Evolutionary conservation across 257 asterid species (phyloP).

Genomic region (Henckelia pumila): DNA sequence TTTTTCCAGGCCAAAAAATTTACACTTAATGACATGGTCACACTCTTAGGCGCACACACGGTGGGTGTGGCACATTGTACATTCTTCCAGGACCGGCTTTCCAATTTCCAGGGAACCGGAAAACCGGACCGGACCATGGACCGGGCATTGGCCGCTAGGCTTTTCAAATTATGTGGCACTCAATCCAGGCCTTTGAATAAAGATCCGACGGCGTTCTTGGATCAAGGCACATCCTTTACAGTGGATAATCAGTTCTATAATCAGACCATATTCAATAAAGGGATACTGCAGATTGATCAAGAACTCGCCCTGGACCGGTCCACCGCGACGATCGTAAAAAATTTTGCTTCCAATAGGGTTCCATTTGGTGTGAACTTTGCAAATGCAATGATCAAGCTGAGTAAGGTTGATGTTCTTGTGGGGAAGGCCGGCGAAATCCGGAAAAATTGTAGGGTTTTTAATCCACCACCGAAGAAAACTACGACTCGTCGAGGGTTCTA

Average conservation of each 20-base stretch:
- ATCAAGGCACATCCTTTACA: constrained; percentile 57
- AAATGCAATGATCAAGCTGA: constrained; percentile 45
- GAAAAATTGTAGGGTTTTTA: constrained; percentile 48
- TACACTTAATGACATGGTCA: constrained; percentile 57
- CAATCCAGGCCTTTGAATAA: constrained; percentile 29
- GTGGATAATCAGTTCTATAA: constrained; percentile 62
- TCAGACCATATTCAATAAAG: constrained; percentile 46
- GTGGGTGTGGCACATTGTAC: constrained; percentile 72
- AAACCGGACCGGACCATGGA: constrained; percentile 61
- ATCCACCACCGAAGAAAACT: constrained; percentile 28
- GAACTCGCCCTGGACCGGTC: constrained; percentile 44
- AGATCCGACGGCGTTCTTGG: constrained; percentile 55
- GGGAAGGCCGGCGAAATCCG: constrained; percentile 48
- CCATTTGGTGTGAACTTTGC: constrained; percentile 39
- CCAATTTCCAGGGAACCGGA: constrained; percentile 49
- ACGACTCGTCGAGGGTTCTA: not conserved
- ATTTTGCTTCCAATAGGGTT: constrained; percentile 28
- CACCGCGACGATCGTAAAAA: constrained; percentile 32
- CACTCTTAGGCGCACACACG: constrained; percentile 77
- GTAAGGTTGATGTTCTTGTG: constrained; percentile 37
- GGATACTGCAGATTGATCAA: constrained; percentile 67
- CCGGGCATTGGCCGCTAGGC: constrained; percentile 36
- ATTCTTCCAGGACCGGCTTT: constrained; percentile 55
- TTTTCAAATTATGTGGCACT: constrained; percentile 40
- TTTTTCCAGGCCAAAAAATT: constrained; percentile 47